phyloP scores from a whole-genome alignment of 1,284 basidiomycete species.

The Naganishia sp. region DNA sequence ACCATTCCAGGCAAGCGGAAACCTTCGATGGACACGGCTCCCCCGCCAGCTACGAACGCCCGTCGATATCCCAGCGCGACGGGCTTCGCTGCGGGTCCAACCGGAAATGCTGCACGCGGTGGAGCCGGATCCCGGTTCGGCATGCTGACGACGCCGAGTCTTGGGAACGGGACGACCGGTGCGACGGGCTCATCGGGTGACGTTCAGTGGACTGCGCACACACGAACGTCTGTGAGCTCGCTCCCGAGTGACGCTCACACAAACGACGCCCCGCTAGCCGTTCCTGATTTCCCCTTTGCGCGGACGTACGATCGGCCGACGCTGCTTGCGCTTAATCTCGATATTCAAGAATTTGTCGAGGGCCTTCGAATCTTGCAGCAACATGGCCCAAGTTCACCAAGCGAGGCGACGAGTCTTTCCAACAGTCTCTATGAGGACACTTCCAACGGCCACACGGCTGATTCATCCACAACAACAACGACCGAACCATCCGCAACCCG shows the following conservation, averaged over 20 bases:
- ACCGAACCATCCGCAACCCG: conserved; percentile 38
- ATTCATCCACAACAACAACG: conserved; percentile 36
- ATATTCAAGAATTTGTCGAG: conserved; percentile 51
- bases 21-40: background rate
- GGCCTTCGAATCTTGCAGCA: conserved; percentile 35
- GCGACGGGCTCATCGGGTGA: background rate
- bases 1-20: background rate
- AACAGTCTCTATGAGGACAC: conserved; percentile 12
- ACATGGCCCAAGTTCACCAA: conserved; percentile 30
- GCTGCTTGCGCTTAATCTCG: conserved; percentile 46
- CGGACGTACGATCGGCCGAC: conserved; percentile 26
- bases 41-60: background rate
- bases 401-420: conserved; percentile 20
- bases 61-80: background rate
- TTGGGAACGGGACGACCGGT: background rate
- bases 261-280: background rate
- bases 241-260: too few relatives aligned
- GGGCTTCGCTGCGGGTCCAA: background rate
- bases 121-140: conserved; percentile 15
- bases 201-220: conserved; percentile 20
- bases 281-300: conserved; percentile 23
- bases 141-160: background rate
- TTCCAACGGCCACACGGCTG: background rate
- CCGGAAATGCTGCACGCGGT: conserved; percentile 12
- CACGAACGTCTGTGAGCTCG: background rate